Base-by-base conservation (phyloP, 176 grass and related monocot species). In the Metroxylon sagu region DNA sequence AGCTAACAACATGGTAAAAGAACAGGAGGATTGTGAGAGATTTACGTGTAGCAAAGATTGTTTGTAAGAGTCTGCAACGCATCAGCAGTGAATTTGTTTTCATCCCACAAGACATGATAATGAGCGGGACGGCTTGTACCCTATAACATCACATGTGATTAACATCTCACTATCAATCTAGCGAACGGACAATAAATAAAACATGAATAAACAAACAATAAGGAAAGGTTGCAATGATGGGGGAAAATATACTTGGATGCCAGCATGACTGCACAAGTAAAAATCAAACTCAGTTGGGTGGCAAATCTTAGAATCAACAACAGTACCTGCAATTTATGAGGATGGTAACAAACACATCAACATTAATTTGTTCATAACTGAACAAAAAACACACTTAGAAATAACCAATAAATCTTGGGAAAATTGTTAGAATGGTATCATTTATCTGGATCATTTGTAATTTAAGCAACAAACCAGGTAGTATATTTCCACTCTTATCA, bases 71-170 rank as follows among this genome's bases (percentile, higher is more conserved):
- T 90, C 70, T 96, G 91, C 53, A 96, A 51, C 8, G 50, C 74
- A 69, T 90, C 91, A 12, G 91, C 83, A 3, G 86, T 85, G 75
- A 96, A 90, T 26, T 90, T 90, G 68, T 96, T 96, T 50, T 96
- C 91, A 28, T 96, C 86, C 91, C 89, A 95, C 50, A 95, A 73
- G 49, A 90, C 91, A 66, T 96, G 91, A 61, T 96, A 96, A 54
- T 96, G 91, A 19, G 91, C 86, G 29, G 91, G 91, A 19, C 91
- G 80, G 74, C 91, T 96, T 19, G 91, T 96, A 29, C 91, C 91
- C 83, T 92, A 43, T 43, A 43, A 43, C 35, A 43, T 12, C 7
- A 2, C 35, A 14, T 43, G 3, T 12, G 49, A 19, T 26, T 23
- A 64, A 49, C 10, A 50, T 52, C n/a, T 56, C 59, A 12, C 21